Conservation (phyloP, 2,329 filamentous ascomycete species). For the Trichoderma oligosporum region DNA sequence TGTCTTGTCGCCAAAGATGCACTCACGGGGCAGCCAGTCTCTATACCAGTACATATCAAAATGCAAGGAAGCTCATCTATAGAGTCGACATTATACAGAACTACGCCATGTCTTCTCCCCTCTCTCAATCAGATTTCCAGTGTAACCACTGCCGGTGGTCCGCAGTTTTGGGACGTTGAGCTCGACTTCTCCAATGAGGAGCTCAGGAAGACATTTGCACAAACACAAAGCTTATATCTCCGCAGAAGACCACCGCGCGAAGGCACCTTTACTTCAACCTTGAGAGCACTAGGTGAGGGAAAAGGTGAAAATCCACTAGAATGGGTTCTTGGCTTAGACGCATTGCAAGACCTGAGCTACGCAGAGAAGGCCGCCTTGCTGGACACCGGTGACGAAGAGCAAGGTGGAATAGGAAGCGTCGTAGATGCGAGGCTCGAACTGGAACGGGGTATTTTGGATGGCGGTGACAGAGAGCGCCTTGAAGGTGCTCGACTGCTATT, state of each 20-base stretch:
- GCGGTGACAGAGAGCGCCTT: conserved; percentile 40
- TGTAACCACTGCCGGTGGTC: conserved; percentile 57
- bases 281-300: conserved; percentile 62
- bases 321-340: conserved; percentile 68
- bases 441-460: conserved; percentile 44
- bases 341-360: conserved; percentile 52
- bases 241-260: conserved; percentile 66
- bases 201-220: conserved; percentile 58
- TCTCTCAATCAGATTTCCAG: conserved; percentile 60
- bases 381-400: conserved; percentile 46
- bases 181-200: conserved; percentile 67
- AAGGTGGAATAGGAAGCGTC: conserved; percentile 45
- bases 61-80: conserved; percentile 44
- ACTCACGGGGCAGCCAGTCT: conserved; percentile 74
- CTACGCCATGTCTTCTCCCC: conserved; percentile 59
- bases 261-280: conserved; percentile 66
- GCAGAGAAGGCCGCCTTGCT: conserved; percentile 65
- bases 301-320: conserved; percentile 52
- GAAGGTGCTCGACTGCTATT: conserved; percentile 52
- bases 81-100: conserved; percentile 40
- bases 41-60: conserved; percentile 65
- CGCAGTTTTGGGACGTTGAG: conserved; percentile 75
- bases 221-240: conserved; percentile 70
- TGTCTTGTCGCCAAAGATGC: conserved; percentile 87
- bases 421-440: conserved; percentile 72